These are phyloP conservation scores for Bocquillonia castaneifolia DNA, from an alignment of 441 rosid genomes.

Conservation along the genomic window DNA sequence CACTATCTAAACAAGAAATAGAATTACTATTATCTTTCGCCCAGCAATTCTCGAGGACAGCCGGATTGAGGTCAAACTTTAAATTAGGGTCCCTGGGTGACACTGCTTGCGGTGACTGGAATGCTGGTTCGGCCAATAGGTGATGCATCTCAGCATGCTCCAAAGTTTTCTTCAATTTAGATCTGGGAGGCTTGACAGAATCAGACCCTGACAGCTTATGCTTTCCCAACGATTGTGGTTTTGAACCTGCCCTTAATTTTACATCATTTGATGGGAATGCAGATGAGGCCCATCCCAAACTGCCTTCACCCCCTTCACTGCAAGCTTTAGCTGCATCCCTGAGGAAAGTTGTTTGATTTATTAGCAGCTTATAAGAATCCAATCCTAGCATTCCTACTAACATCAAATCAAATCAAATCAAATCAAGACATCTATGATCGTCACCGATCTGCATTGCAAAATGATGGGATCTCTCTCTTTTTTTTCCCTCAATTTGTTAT, in stretches of 20 bases:
- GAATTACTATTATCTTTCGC: conserved; percentile 21
- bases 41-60: conserved; percentile 27
- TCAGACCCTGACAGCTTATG: conserved; percentile 61
- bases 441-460: not conserved
- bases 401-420: not conserved
- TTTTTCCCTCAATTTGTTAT: not conserved
- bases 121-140: conserved; percentile 32
- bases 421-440: not conserved
- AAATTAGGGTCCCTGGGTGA: conserved; percentile 45
- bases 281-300: conserved; percentile 60
- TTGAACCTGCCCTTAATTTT: conserved; percentile 44
- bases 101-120: conserved; percentile 25
- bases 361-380: conserved; percentile 14
- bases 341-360: conserved; percentile 11
- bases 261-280: conserved; percentile 56
- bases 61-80: conserved; percentile 45
- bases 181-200: conserved; percentile 50
- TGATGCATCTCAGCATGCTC: conserved; percentile 38
- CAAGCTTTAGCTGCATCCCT: conserved; percentile 77
- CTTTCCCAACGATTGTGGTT: conserved; percentile 61
- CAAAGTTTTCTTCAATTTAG: conserved; percentile 54
- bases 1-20: conserved; percentile 29
- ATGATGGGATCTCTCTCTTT: not conserved
- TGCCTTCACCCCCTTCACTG: conserved; percentile 49
- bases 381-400: conserved; percentile 1